Conservation (phyloP, 306 rosid species). For the Calophaca sinica region DNA sequence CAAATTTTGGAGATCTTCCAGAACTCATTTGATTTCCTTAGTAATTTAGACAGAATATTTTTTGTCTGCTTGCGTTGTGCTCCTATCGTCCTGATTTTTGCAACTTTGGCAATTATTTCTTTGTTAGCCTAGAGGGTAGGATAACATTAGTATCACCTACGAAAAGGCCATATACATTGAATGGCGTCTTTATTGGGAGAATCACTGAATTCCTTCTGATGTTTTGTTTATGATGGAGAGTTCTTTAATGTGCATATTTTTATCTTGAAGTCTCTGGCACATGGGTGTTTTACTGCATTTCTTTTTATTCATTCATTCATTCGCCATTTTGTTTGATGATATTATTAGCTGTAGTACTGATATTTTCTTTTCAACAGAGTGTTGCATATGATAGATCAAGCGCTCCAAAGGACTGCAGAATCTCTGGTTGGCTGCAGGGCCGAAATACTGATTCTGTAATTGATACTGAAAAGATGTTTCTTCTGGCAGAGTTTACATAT, state of each 20-base stretch:
- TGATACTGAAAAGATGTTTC: slow-evolving; percentile 60
- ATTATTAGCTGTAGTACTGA: slow-evolving; percentile 13
- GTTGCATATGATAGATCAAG: slow-evolving; percentile 89
- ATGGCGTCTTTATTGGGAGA: background rate
- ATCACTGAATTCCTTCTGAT: slow-evolving; percentile 3
- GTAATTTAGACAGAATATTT: background rate
- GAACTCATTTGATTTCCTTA: slow-evolving; percentile 5
- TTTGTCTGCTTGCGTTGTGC: background rate
- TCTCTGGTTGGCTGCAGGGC: slow-evolving; percentile 88
- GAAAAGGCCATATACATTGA: background rate
- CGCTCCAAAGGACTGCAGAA: slow-evolving; percentile 88
- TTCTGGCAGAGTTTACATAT: slow-evolving; percentile 68
- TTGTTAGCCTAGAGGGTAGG: slow-evolving; percentile 5
- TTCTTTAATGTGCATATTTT: background rate
- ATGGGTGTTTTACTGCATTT: background rate
- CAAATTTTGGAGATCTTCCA: background rate
- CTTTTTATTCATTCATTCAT: background rate
- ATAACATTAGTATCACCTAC: background rate
- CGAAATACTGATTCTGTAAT: slow-evolving; percentile 41
- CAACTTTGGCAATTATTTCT: background rate
- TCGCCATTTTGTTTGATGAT: background rate
- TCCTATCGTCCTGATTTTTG: background rate
- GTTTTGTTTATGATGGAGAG: background rate
- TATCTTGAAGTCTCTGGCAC: slow-evolving; percentile 4
- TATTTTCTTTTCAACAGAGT: slow-evolving; percentile 59